These are phyloP conservation scores for Fusarium sp. DNA, from an alignment of 2,329 filamentous ascomycete genomes.

Conservation along the genomic window DNA sequence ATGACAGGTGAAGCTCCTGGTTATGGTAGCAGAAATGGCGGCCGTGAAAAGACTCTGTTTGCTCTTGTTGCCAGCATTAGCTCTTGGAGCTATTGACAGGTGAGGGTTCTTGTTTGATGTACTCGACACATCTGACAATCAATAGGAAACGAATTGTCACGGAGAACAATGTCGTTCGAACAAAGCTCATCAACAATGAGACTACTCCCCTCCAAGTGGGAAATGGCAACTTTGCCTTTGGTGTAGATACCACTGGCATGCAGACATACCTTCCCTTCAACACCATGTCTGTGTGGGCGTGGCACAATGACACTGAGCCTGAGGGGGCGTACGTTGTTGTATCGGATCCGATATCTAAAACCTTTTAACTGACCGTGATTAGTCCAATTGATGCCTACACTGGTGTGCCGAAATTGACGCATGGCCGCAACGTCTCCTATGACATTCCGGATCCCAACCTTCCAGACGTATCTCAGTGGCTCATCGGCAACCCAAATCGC, in stretches of 20 bases:
- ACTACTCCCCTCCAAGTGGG: slow-evolving; percentile 62
- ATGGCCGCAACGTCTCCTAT: slow-evolving; percentile 52
- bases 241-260: slow-evolving; percentile 58
- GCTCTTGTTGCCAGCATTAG: slow-evolving; percentile 1
- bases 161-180: slow-evolving; percentile 38
- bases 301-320: slow-evolving; percentile 61
- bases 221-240: slow-evolving; percentile 61
- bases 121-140: neutral
- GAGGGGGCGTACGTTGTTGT: slow-evolving; percentile 37
- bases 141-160: slow-evolving; percentile 35
- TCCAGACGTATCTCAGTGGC: slow-evolving; percentile 58
- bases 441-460: slow-evolving; percentile 50
- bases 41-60: neutral
- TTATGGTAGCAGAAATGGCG: neutral
- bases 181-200: slow-evolving; percentile 43
- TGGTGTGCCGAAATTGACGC: slow-evolving; percentile 47
- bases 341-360: no score
- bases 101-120: neutral
- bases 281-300: slow-evolving; percentile 61
- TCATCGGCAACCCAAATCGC: slow-evolving; percentile 60
- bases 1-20: neutral
- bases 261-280: slow-evolving; percentile 57
- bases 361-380: no score
- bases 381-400: slow-evolving; percentile 43
- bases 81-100: slow-evolving; percentile 10